Evolutionary conservation across 495 filamentous ascomycete species (phyloP), one percentile per base, ranked within the genome.

Genomic region (Umbilicaria muhlenbergii): DNA sequence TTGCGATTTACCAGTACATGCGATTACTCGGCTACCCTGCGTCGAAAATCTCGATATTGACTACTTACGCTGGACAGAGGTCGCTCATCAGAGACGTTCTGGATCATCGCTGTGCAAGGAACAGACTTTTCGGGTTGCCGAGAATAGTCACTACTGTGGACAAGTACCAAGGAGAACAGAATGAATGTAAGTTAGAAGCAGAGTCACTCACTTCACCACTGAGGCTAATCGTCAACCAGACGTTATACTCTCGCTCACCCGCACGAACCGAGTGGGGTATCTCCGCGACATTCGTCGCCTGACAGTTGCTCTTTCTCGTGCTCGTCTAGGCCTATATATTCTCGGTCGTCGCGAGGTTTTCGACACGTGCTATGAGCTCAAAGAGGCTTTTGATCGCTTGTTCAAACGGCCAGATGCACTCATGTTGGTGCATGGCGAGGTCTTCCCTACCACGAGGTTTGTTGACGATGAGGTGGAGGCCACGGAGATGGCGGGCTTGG

Each of bases 121-220:
- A 83, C 49, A 61, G 76, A 2, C 62, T 99, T 21, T 99, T 99
- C 63, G 88, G 92, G 11, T 63, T 94, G 64, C 91, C 91, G 34
- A 81, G 80, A 58, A 78, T 83, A 38, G 86, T 99, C 19, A 84
- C 82, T 1, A 96, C 92, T 14, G 92, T 99, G 43, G 91, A 99
- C 62, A 93, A 92, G 59, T 99, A 95, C 52, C 91, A 99, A 66
- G 91, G 91, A 50, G 92, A 96, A 69, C 91, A 99, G 65, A 99
- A 96, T 62, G 91, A 95, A 54, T 96, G 86, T 92, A 65, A 74
- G 83, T 74, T 53, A 17, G 44, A 39, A 46, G 34, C 42, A 44
- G 10, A 14, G 13, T 14, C 31, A 13, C 12, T 41, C 50, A 44
- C 51, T 57, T 10, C 24, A 28, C 4, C 24, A 28, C 8, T 28